A percentile compares a stretch with the other conserved stretches of the same genome.
Evolutionary conservation across 1,284 basidiomycete genomes (phyloP).

Genomic region (Melampsora larici-populina): DNA sequence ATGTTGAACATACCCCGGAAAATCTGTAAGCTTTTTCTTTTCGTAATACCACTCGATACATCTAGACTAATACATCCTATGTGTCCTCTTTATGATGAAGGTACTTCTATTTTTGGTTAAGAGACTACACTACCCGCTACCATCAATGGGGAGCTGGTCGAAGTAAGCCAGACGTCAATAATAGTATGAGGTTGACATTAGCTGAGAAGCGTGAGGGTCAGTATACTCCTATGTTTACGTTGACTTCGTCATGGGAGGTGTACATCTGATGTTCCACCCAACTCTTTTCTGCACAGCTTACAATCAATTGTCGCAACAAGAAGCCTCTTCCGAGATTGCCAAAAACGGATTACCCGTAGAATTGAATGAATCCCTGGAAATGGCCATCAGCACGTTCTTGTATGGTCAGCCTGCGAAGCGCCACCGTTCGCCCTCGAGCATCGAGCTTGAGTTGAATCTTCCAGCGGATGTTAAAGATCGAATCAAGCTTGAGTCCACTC

Average conservation of each 20-base stretch:
- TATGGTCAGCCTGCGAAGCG: neutral
- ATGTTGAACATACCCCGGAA: slow-evolving; percentile 33
- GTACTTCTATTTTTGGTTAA: slow-evolving; percentile 35
- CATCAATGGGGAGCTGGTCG: slow-evolving; percentile 27
- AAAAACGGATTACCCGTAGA: slow-evolving; percentile 9
- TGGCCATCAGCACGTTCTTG: slow-evolving; percentile 13
- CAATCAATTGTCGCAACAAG: neutral
- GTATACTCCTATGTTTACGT: neutral
- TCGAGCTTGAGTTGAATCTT: slow-evolving; percentile 32
- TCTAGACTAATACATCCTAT: neutral
- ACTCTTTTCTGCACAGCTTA: neutral
- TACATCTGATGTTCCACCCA: neutral
- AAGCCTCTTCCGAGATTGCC: neutral
- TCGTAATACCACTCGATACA: neutral
- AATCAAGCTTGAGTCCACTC: slow-evolving; percentile 10
- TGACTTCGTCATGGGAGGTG: neutral
- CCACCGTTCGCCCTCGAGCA: neutral
- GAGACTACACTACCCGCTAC: slow-evolving; percentile 34
- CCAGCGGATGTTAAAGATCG: slow-evolving; percentile 26
- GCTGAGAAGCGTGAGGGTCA: neutral
- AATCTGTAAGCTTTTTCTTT: slow-evolving; percentile 20
- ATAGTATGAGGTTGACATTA: neutral
- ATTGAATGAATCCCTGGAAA: slow-evolving; percentile 17
- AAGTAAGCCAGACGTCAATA: neutral
- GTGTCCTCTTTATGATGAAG: neutral